A percentile compares a stretch with the other conserved stretches of the same genome.
phyloP scores from a whole-genome alignment of 225 moss, liverwort and hornwort genomes.

The Asterella californica region DNA sequence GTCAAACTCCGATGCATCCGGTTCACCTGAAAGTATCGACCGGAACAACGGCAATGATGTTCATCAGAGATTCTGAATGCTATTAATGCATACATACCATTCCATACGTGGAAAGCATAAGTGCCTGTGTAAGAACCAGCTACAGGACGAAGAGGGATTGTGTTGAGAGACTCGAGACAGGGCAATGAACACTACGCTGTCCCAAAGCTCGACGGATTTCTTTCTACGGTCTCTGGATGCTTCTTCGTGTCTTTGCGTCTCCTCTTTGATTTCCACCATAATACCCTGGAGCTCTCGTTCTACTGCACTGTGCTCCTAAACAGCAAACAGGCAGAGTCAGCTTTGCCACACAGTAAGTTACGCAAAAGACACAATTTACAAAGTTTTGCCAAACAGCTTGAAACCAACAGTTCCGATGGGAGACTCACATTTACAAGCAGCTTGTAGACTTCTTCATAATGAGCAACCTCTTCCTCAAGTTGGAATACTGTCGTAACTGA shows the following conservation, averaged over 20 bases:
- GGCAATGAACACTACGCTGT: constrained; percentile 25
- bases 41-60: background rate
- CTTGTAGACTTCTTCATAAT: constrained; percentile 34
- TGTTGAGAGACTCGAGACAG: background rate
- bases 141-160: background rate
- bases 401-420: background rate
- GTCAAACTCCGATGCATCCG: constrained; percentile 27
- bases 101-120: too few species aligned
- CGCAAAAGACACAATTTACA: background rate
- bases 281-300: constrained; percentile 31
- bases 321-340: background rate
- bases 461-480: constrained; percentile 51
- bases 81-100: too few species aligned
- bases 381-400: background rate
- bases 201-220: constrained; percentile 22
- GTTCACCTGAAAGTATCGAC: constrained; percentile 29
- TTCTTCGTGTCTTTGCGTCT: constrained; percentile 28
- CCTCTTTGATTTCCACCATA: constrained; percentile 29
- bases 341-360: background rate
- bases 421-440: constrained; percentile 3
- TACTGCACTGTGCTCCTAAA: constrained; percentile 26
- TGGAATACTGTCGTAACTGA: constrained; percentile 54
- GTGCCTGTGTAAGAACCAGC: too few species aligned
- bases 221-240: constrained; percentile 18
- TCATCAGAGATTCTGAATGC: background rate